Evolutionary conservation across 1,284 basidiomycete species (phyloP).

Genomic region (Leccinum fallax): DNA sequence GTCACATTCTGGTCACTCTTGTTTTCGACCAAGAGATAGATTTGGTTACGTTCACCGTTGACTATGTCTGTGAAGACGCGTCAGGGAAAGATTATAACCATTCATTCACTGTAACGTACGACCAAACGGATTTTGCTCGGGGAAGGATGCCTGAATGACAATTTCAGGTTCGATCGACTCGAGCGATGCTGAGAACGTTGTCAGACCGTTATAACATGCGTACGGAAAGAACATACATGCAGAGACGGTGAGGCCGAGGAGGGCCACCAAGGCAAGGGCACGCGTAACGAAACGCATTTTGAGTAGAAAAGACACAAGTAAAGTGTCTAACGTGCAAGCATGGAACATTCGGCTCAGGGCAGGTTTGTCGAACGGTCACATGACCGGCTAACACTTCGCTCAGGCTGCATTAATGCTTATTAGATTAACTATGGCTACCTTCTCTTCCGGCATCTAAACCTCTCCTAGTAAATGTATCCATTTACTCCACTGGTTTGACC

Average conservation of each 20-base stretch:
- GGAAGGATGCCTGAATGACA: slow-evolving; percentile 66
- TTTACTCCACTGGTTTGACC: slow-evolving; percentile 93
- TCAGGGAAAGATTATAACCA: slow-evolving; percentile 3
- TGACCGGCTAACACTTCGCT: slow-evolving; percentile 11
- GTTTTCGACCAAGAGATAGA: slow-evolving; percentile 74
- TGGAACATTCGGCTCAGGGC: slow-evolving; percentile 24
- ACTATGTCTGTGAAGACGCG: slow-evolving; percentile 62
- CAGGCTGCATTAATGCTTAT: no score
- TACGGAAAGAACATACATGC: slow-evolving; percentile 26
- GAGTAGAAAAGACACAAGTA: neutral
- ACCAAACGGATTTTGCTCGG: slow-evolving; percentile 78
- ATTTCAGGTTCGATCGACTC: slow-evolving; percentile 51
- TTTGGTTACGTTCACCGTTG: slow-evolving; percentile 82
- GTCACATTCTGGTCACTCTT: slow-evolving; percentile 70
- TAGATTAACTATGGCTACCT: neutral
- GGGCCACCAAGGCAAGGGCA: slow-evolving; percentile 16
- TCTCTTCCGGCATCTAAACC: slow-evolving; percentile 48
- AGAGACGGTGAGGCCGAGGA: slow-evolving; percentile 25
- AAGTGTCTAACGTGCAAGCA: slow-evolving; percentile 3
- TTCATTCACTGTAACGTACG: slow-evolving; percentile 54
- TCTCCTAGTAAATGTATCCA: slow-evolving; percentile 94
- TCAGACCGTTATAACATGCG: slow-evolving; percentile 6
- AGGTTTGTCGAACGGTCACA: slow-evolving; percentile 21
- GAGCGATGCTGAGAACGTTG: slow-evolving; percentile 13
- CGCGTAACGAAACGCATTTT: slow-evolving; percentile 28